These are phyloP conservation scores for Saccharomyces hybrid DNA, from an alignment of 1,139 yeast genomes.

Conservation along the genomic window DNA sequence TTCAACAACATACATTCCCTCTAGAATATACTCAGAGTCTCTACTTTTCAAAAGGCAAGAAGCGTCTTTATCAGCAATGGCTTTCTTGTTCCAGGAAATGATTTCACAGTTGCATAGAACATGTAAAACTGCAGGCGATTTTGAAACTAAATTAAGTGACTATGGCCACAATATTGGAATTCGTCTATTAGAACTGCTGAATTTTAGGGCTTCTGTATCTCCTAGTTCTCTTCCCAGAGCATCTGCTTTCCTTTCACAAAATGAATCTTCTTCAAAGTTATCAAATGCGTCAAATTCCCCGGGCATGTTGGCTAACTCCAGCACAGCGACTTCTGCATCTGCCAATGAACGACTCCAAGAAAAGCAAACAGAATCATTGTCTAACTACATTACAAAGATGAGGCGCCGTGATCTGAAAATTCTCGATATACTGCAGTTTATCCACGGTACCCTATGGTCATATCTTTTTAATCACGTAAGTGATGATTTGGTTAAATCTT, in stretches of 20 bases:
- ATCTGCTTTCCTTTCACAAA: constrained; percentile 25
- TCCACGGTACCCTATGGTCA: constrained; percentile 78
- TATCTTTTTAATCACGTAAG: constrained; percentile 75
- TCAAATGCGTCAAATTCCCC: constrained; percentile 3
- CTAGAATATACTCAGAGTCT: constrained; percentile 13
- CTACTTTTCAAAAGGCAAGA: constrained; percentile 26
- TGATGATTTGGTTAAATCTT: constrained; percentile 80
- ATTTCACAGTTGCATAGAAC: constrained; percentile 21
- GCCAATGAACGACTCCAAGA: constrained; percentile 8
- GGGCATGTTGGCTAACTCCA: constrained; percentile 33
- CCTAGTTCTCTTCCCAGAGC: constrained; percentile 14
- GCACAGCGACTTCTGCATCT: constrained; percentile 7
- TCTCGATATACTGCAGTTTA: constrained; percentile 73
- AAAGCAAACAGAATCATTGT: constrained; percentile 16
- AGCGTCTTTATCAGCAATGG: constrained; percentile 31
- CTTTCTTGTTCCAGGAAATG: constrained; percentile 28
- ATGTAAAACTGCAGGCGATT: constrained; percentile 32
- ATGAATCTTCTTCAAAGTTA: constrained; percentile 4
- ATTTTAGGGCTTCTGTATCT: constrained; percentile 41
- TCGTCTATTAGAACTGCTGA: constrained; percentile 49
- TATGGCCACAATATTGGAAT: constrained; percentile 68
- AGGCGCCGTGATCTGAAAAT: constrained; percentile 54
- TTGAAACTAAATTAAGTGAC: constrained; percentile 66
- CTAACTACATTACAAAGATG: constrained; percentile 22
- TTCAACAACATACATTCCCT: not conserved